Evolutionary conservation across 768 basidiomycete genomes (phyloP).

Genomic region (Rhizopogon vinicolor): DNA sequence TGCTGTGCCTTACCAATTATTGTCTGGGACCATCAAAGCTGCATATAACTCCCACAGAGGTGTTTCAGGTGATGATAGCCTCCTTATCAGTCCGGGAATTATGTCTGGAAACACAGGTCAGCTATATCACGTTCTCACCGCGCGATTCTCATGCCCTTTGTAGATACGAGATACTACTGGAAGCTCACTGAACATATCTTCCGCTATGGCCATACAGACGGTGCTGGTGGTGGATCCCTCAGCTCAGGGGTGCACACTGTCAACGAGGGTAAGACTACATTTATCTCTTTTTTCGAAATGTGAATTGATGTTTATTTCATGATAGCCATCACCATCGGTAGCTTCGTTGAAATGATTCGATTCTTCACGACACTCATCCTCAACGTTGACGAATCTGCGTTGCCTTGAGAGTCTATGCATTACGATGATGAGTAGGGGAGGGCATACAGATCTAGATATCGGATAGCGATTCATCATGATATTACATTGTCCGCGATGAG

Average conservation of each 20-base stretch:
- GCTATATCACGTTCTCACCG: slow-evolving; percentile 4
- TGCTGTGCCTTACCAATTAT: slow-evolving; percentile 39
- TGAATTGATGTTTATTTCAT: background rate
- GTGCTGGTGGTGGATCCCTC: slow-evolving; percentile 23
- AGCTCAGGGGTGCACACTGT: slow-evolving; percentile 58
- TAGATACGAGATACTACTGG: slow-evolving; percentile 45
- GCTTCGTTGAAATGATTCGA: slow-evolving; percentile 58
- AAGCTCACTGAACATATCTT: slow-evolving; percentile 54
- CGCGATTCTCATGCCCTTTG: background rate
- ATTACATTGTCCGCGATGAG: background rate
- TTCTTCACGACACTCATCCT: slow-evolving; percentile 67
- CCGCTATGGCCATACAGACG: slow-evolving; percentile 49
- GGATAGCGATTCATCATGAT: background rate
- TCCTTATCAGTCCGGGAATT: slow-evolving; percentile 47
- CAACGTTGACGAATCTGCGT: slow-evolving; percentile 55
- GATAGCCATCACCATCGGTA: slow-evolving; percentile 45
- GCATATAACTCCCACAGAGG: slow-evolving; percentile 48
- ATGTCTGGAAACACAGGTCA: slow-evolving; percentile 54
- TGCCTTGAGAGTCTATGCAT: background rate
- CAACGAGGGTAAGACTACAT: slow-evolving; percentile 53
- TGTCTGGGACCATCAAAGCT: slow-evolving; percentile 64
- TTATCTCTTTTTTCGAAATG: background rate
- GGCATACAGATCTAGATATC: background rate
- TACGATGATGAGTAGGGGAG: no score
- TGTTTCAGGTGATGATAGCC: slow-evolving; percentile 27